phyloP scores from a whole-genome alignment of 306 rosid genomes.

The Nissolia schottii region DNA sequence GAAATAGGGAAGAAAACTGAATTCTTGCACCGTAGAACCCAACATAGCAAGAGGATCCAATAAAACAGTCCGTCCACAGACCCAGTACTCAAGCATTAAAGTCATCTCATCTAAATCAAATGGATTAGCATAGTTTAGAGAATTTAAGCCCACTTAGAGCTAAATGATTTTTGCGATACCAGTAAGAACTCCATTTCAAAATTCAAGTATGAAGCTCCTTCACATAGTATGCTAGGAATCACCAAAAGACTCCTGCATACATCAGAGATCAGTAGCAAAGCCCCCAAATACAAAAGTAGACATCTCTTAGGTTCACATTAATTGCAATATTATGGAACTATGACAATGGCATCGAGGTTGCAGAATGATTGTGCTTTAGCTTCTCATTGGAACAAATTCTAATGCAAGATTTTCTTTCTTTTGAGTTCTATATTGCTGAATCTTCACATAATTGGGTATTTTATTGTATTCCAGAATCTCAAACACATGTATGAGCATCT shows the following conservation, averaged over 20 bases:
- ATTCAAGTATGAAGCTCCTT: slow-evolving; percentile 42
- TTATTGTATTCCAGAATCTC: slow-evolving; percentile 58
- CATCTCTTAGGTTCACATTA: slow-evolving; percentile 54
- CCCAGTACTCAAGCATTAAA: slow-evolving; percentile 31
- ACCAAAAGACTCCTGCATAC: slow-evolving; percentile 39
- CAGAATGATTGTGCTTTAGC: slow-evolving; percentile 53
- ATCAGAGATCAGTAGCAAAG: slow-evolving; percentile 50
- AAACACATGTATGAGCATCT: slow-evolving; percentile 76
- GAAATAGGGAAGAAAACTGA: slow-evolving; percentile 35
- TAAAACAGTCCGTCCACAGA: slow-evolving; percentile 32
- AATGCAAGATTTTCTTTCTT: slow-evolving; percentile 45
- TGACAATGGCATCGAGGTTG: slow-evolving; percentile 41
- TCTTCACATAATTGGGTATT: slow-evolving; percentile 43
- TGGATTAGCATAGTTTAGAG: slow-evolving; percentile 33
- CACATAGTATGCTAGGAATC: slow-evolving; percentile 38
- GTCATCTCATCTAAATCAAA: slow-evolving; percentile 40
- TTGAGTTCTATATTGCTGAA: slow-evolving; percentile 43
- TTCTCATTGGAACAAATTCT: slow-evolving; percentile 63
- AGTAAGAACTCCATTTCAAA: slow-evolving; percentile 42
- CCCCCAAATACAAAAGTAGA: slow-evolving; percentile 73
- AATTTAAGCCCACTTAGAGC: slow-evolving; percentile 44
- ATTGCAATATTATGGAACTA: slow-evolving; percentile 46
- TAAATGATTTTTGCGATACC: slow-evolving; percentile 41
- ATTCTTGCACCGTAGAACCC: slow-evolving; percentile 41
- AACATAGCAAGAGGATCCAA: slow-evolving; percentile 41